A percentile compares a stretch with the other conserved stretches of the same genome.
These are phyloP conservation scores for Cadophora sp. DNA, from an alignment of 2,329 filamentous ascomycete species.

Conservation along the genomic window DNA sequence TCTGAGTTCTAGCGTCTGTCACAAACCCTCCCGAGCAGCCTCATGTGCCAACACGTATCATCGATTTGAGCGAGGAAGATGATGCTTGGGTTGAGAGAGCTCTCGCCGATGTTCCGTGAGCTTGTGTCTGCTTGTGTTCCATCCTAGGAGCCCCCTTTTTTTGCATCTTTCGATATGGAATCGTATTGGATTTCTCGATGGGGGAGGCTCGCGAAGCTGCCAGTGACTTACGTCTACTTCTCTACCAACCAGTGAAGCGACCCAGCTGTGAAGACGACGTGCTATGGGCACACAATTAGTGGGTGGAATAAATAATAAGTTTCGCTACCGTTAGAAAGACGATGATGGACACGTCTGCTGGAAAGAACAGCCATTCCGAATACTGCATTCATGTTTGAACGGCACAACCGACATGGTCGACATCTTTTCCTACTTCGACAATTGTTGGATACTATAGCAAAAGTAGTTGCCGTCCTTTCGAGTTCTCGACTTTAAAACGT, in stretches of 20 bases:
- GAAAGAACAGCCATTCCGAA: not conserved
- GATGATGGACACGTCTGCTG: not conserved
- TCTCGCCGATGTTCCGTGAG: not conserved
- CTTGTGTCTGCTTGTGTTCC: not conserved
- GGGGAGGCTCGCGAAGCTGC: not conserved
- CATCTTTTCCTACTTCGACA: not conserved
- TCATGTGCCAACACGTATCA: not conserved
- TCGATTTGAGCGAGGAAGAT: slow-evolving; percentile 1
- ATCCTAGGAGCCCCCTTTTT: not conserved
- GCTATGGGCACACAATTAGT: no score
- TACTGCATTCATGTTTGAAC: not conserved
- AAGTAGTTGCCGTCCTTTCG: not conserved
- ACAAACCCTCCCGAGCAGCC: not conserved
- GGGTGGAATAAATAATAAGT: no score
- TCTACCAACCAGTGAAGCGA: not conserved
- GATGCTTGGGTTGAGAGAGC: slow-evolving; percentile 9
- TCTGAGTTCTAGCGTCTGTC: not conserved
- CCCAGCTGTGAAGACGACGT: not conserved
- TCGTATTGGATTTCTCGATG: not conserved
- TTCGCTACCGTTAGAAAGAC: not conserved
- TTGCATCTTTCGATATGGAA: not conserved
- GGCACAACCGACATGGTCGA: not conserved
- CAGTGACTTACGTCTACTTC: not conserved
- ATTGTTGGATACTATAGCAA: not conserved
- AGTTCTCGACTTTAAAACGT: not conserved